phyloP scores from a whole-genome alignment of 129 eudicot genomes.

The Mikania micrantha region DNA sequence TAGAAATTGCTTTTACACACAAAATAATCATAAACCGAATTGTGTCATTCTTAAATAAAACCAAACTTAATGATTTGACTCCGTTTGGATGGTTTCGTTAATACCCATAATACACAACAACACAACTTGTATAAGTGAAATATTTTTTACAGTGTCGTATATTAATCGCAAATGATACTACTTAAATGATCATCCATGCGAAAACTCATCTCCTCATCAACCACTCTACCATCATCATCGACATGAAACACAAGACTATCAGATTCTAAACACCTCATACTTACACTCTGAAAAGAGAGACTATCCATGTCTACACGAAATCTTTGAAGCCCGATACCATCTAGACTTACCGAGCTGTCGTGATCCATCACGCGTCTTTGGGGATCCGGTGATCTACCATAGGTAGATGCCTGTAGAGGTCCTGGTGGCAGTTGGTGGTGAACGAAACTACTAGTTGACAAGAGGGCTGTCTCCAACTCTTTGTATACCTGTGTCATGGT shows the following conservation, averaged over 20 bases:
- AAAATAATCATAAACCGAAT: too few species aligned
- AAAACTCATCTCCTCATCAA: constrained; percentile 30
- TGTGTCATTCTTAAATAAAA: too few species aligned
- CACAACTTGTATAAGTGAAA: not conserved
- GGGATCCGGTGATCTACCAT: constrained; percentile 8
- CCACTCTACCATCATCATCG: constrained; percentile 13
- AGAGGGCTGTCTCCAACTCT: constrained; percentile 56
- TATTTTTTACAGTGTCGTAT: not conserved
- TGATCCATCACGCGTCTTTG: constrained; percentile 18
- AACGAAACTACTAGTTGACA: constrained; percentile 21
- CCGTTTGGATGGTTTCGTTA: too few species aligned
- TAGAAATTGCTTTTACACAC: too few species aligned
- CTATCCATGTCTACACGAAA: constrained; percentile 61
- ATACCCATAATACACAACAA: too few species aligned
- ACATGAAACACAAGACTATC: constrained; percentile 35
- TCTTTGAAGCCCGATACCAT: constrained; percentile 58
- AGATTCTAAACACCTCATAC: constrained; percentile 55
- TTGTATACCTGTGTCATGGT: constrained; percentile 70
- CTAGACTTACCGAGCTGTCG: constrained; percentile 39
- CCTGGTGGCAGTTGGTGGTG: constrained; percentile 8
- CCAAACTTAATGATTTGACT: too few species aligned
- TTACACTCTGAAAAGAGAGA: constrained; percentile 40
- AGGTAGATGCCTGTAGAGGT: not conserved
- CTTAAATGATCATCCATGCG: constrained; percentile 33
- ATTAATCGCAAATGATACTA: constrained; percentile 34